A percentile compares a stretch with the other conserved stretches of the same genome.
These are phyloP conservation scores for Blastocladiella britannica DNA, from an alignment of 192 early-diverging fungal genomes.

Conservation along the genomic window DNA sequence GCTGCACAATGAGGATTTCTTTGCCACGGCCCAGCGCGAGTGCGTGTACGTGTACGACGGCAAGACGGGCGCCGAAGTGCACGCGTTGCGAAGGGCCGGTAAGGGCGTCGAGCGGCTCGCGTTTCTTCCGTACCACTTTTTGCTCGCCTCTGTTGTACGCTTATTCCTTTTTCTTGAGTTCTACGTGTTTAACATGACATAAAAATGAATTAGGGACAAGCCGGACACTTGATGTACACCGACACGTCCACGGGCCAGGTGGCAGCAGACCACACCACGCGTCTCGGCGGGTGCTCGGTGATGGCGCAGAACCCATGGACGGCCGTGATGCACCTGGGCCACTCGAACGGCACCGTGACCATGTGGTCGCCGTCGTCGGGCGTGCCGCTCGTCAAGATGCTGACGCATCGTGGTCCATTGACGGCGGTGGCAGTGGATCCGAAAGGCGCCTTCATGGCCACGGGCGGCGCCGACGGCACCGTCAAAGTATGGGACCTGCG, in stretches of 20 bases:
- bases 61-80: slow-evolving; percentile 71
- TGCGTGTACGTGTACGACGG: slow-evolving; percentile 87
- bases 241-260: slow-evolving; percentile 78
- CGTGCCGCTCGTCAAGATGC: slow-evolving; percentile 75
- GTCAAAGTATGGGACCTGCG: slow-evolving; percentile 88
- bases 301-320: slow-evolving; percentile 82
- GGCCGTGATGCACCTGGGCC: slow-evolving; percentile 78
- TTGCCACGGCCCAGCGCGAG: slow-evolving; percentile 89
- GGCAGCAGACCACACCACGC: slow-evolving; percentile 54
- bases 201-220: too few relatives aligned
- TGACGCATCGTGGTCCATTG: slow-evolving; percentile 74
- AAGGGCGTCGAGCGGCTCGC: slow-evolving; percentile 62
- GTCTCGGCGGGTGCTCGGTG: slow-evolving; percentile 53
- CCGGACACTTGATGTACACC: slow-evolving; percentile 85
- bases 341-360: slow-evolving; percentile 68
- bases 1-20: slow-evolving; percentile 86
- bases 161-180: neutral
- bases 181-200: neutral
- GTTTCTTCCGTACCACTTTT: slow-evolving; percentile 82
- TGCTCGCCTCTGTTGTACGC: slow-evolving; percentile 53
- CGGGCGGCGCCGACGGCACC: slow-evolving; percentile 69
- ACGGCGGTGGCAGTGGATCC: slow-evolving; percentile 65
- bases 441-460: slow-evolving; percentile 66
- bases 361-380: slow-evolving; percentile 75
- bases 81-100: slow-evolving; percentile 64